Evolutionary conservation across 768 basidiomycete genomes (phyloP), one percentile per base, ranked within the genome.

Genomic region (Mycena olivaceomarginata): DNA sequence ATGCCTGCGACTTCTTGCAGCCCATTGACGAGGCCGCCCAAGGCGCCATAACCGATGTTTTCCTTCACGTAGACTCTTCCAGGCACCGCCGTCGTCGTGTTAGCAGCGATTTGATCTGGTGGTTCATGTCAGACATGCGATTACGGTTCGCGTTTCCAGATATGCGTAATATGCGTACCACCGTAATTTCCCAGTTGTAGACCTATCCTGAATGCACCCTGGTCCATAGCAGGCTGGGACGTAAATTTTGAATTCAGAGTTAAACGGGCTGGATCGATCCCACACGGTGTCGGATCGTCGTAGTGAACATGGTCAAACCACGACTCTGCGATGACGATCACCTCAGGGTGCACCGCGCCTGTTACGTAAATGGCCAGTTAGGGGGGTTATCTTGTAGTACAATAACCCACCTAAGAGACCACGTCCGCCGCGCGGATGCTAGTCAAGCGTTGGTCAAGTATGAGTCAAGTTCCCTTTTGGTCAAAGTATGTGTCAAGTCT

Each of bases 61-160:
- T 76, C 75, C 70, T 76, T 76, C 63, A 72, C 40, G 37, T 53
- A 76, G 18, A 37, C 10, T n/a, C 70, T 45, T 2, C 75, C 75
- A 37, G 51, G 4, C 8, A 71, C 59, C 12, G 70, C 13, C 2
- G 70, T 76, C 10, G 57, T 60, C n/a, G 57, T 62, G 9, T 72
- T 72, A 1, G n/a, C 57, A 39, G 16, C 31, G 5, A 72, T 39
- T n/a, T 72, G 70, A 25, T 76, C 75, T 76, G 41, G 16, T 4
- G 51, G 16, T 25, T 15, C 69, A 11, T 4, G 22, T 60, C 25
- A 65, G 25, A 73, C 16, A 5, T 8, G 43, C 9, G 41, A 18
- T 60, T 63, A 56, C 2, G 40, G 22, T 4, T 40, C 31, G 16
- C 31, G 9, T 18, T 40, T 20, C 16, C 18, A 45, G 62, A 57